These are phyloP conservation scores for Ustilago tritici DNA, from an alignment of 1,284 basidiomycete species.

Conservation along the genomic window DNA sequence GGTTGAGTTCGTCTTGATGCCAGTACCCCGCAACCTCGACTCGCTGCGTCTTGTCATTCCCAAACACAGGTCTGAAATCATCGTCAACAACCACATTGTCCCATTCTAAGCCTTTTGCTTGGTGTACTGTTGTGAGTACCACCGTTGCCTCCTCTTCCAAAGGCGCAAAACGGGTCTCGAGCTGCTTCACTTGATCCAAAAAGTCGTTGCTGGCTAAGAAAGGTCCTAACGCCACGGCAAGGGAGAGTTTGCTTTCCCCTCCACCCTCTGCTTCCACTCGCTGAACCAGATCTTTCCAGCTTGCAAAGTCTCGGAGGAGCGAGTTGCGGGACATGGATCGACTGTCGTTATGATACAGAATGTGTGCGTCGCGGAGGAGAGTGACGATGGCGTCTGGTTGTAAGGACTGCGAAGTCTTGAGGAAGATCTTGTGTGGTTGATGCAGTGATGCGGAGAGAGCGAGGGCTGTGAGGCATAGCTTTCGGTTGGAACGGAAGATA, in stretches of 20 bases:
- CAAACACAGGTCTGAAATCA: conserved; percentile 58
- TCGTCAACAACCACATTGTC: conserved; percentile 59
- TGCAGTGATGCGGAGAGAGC: conserved; percentile 42
- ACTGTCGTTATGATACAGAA: conserved; percentile 51
- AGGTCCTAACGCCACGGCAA: conserved; percentile 54
- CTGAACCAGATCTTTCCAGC: conserved; percentile 64
- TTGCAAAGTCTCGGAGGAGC: conserved; percentile 58
- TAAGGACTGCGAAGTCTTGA: conserved; percentile 60
- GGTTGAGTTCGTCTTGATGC: conserved; percentile 61
- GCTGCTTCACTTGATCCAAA: conserved; percentile 43
- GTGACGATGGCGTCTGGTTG: conserved; percentile 48
- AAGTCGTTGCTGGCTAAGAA: conserved; percentile 53
- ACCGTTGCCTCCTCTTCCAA: conserved; percentile 44
- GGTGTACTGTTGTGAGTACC: conserved; percentile 62
- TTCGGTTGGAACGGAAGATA: conserved; percentile 60
- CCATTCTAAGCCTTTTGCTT: conserved; percentile 66
- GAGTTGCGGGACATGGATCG: conserved; percentile 46
- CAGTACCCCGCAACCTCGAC: conserved; percentile 44
- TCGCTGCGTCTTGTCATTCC: conserved; percentile 26
- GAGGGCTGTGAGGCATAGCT: conserved; percentile 58
- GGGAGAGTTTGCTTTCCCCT: conserved; percentile 55
- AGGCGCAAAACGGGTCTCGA: conserved; percentile 53
- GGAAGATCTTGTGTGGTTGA: conserved; percentile 46
- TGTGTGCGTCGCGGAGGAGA: conserved; percentile 60
- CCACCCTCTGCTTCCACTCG: conserved; percentile 63